phyloP scores from a whole-genome alignment of 306 rosid genomes.

The Cucurbita maxima region DNA sequence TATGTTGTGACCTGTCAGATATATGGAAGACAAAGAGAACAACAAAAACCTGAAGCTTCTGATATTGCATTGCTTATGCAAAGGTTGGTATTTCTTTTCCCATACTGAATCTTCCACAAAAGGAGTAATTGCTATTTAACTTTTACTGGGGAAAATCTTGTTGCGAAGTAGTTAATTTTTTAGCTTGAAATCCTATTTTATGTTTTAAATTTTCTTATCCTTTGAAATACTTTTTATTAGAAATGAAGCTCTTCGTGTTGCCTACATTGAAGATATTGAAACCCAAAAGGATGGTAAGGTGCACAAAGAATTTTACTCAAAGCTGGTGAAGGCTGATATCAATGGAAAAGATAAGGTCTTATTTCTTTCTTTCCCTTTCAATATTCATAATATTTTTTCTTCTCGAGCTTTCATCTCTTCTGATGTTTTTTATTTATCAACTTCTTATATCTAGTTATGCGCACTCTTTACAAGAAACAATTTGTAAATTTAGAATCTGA shows the following conservation, averaged over 20 bases:
- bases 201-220: not conserved
- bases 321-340: constrained; percentile 85
- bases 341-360: constrained; percentile 85
- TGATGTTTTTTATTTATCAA: not conserved
- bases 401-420: not conserved
- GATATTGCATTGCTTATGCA: constrained; percentile 94
- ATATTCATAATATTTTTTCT: not conserved
- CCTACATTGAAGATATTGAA: constrained; percentile 78
- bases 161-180: not conserved
- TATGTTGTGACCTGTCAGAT: constrained; percentile 87
- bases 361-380: constrained; percentile 7
- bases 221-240: constrained; percentile 21
- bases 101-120: not conserved
- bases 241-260: constrained; percentile 94
- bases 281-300: constrained; percentile 57
- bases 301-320: constrained; percentile 61
- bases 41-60: constrained; percentile 82
- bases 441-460: too few relatives aligned
- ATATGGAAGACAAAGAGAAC: constrained; percentile 88
- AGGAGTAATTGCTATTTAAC: not conserved
- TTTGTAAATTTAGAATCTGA: too few relatives aligned
- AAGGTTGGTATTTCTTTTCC: constrained; percentile 23
- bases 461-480: too few relatives aligned
- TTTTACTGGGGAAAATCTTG: not conserved
- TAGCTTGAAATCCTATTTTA: not conserved